Evolutionary conservation across 371 early-diverging fungal species (phyloP).

Genomic region (Smittium mucronatum): DNA sequence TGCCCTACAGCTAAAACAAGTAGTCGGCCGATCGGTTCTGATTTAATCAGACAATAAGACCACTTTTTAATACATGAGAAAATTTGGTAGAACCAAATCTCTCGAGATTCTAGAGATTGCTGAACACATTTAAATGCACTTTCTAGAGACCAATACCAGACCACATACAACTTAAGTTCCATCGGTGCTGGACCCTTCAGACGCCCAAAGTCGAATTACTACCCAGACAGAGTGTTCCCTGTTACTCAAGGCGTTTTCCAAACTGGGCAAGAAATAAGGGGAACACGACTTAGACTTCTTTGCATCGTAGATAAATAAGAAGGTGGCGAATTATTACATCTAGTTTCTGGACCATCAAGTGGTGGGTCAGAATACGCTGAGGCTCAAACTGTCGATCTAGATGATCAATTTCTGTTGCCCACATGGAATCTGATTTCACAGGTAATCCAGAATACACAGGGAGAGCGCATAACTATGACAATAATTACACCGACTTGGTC

Average conservation of each 20-base stretch:
- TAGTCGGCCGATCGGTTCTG: not conserved
- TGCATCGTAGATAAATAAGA: not conserved
- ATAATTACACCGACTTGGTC: not conserved
- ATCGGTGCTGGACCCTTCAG: not conserved
- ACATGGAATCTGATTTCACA: not conserved
- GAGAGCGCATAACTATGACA: not conserved
- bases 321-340: not conserved
- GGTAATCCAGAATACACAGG: not conserved
- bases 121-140: not conserved
- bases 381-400: not conserved
- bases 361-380: not conserved
- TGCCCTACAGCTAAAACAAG: not conserved
- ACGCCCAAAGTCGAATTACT: not conserved
- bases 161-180: not conserved
- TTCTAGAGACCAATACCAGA: not conserved
- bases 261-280: not conserved
- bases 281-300: not conserved
- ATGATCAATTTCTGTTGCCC: not conserved
- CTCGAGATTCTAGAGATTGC: not conserved
- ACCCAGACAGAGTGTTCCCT: not conserved
- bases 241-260: not conserved
- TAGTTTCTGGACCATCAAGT: not conserved
- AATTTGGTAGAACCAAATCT: not conserved
- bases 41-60: slow-evolving; percentile 1
- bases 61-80: not conserved